A percentile compares a stretch with the other conserved stretches of the same genome.
Evolutionary conservation across 2,329 filamentous ascomycete genomes (phyloP).

Genomic region (Akanthomyces muscarius): DNA sequence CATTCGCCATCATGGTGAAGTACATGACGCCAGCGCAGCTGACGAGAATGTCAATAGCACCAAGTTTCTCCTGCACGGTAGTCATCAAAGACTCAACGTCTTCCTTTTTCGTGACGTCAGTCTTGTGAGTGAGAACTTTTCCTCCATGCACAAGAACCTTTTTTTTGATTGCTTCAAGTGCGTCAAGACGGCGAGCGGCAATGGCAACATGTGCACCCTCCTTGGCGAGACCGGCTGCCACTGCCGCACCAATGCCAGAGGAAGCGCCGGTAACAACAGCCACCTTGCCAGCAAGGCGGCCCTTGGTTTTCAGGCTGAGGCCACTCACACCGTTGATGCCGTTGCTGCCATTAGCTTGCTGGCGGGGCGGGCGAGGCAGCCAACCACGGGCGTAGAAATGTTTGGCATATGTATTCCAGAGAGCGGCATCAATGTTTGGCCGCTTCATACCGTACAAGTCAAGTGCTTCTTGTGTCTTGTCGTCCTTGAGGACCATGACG

Average conservation of each 20-base stretch:
- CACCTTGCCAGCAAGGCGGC: slow-evolving; percentile 63
- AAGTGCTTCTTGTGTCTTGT: slow-evolving; percentile 59
- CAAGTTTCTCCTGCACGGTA: slow-evolving; percentile 57
- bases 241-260: slow-evolving; percentile 74
- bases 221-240: slow-evolving; percentile 62
- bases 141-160: slow-evolving; percentile 53
- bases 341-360: slow-evolving; percentile 33
- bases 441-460: slow-evolving; percentile 51
- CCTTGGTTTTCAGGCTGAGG: slow-evolving; percentile 30
- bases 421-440: slow-evolving; percentile 62
- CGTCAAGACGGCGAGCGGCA: slow-evolving; percentile 66
- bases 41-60: slow-evolving; percentile 73
- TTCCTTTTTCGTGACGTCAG: slow-evolving; percentile 64
- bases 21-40: slow-evolving; percentile 84
- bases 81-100: slow-evolving; percentile 65
- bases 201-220: slow-evolving; percentile 71
- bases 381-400: slow-evolving; percentile 79
- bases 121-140: slow-evolving; percentile 65
- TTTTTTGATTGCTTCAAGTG: slow-evolving; percentile 63
- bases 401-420: slow-evolving; percentile 75
- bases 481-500: slow-evolving; percentile 70
- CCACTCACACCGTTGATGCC: slow-evolving; percentile 18
- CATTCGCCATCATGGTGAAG: slow-evolving; percentile 82
- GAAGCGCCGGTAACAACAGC: slow-evolving; percentile 77
- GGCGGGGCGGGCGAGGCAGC: slow-evolving; percentile 60